phyloP scores from a whole-genome alignment of 2,329 filamentous ascomycete genomes.

The Eutypa lata region DNA sequence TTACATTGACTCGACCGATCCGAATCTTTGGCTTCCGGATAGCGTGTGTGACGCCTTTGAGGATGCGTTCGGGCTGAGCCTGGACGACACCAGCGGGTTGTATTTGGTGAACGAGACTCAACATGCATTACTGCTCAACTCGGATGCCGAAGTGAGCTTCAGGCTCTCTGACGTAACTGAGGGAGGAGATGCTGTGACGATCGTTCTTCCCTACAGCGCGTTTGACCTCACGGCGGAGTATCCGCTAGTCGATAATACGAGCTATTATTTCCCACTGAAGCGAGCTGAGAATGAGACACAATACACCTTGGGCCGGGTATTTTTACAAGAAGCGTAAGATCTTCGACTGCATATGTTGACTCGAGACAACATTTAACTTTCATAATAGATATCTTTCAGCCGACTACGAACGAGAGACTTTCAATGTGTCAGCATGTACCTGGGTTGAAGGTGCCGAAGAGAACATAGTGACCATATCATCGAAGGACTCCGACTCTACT shows the following conservation, averaged over 20 bases:
- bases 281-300: slow-evolving; percentile 30
- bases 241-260: slow-evolving; percentile 26
- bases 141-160: slow-evolving; percentile 31
- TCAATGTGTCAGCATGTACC: slow-evolving; percentile 36
- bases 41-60: slow-evolving; percentile 31
- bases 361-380: too few relatives aligned
- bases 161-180: slow-evolving; percentile 29
- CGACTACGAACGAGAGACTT: slow-evolving; percentile 37
- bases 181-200: slow-evolving; percentile 29
- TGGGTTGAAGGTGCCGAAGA: slow-evolving; percentile 31
- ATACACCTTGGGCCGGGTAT: slow-evolving; percentile 33
- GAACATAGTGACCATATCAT: slow-evolving; percentile 28
- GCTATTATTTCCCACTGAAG: slow-evolving; percentile 32
- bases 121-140: slow-evolving; percentile 23
- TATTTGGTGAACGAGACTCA: slow-evolving; percentile 36
- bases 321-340: slow-evolving; percentile 34
- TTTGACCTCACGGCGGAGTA: slow-evolving; percentile 29
- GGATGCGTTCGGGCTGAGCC: slow-evolving; percentile 27
- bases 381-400: slow-evolving; percentile 29
- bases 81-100: slow-evolving; percentile 25
- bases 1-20: slow-evolving; percentile 34
- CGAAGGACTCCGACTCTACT: slow-evolving; percentile 11
- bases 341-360: too few relatives aligned
- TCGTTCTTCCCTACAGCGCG: slow-evolving; percentile 30
- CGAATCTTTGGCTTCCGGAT: slow-evolving; percentile 32